Evolutionary conservation across 2,329 filamentous ascomycete species (phyloP).

Genomic region (Fusarium newnesense): DNA sequence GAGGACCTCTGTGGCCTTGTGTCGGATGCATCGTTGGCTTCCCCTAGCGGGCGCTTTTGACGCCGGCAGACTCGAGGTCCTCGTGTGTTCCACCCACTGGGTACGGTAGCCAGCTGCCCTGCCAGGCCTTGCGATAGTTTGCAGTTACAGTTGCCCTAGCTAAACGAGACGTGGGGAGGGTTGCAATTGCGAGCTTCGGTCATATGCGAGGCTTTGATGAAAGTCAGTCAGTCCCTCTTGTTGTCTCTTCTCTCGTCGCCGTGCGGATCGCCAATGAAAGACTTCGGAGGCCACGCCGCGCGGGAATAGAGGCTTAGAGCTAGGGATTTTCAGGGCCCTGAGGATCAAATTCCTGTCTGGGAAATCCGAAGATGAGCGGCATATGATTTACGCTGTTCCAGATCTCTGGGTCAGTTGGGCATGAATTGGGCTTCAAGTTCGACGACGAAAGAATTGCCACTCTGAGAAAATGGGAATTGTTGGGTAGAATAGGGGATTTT

Average conservation of each 20-base stretch:
- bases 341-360: conserved; percentile 32
- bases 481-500: not conserved
- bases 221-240: not conserved
- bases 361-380: conserved; percentile 19
- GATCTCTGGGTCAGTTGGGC: conserved; percentile 32
- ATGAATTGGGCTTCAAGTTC: conserved; percentile 16
- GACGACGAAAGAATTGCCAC: not conserved
- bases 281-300: not conserved
- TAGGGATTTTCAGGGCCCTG: conserved; percentile 8
- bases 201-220: conserved; percentile 3
- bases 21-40: conserved; percentile 25
- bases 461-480: not conserved
- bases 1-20: conserved; percentile 6
- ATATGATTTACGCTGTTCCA: conserved; percentile 22
- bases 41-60: conserved; percentile 29
- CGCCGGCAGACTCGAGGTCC: not conserved
- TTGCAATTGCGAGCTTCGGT: not conserved
- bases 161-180: conserved; percentile 3
- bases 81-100: not conserved
- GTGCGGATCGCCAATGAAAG: not conserved
- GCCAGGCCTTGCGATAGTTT: not conserved
- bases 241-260: conserved; percentile 23
- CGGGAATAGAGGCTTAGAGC: conserved; percentile 5
- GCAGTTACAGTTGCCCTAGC: not conserved
- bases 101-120: not conserved